Evolutionary conservation across 2,329 filamentous ascomycete genomes (phyloP).

Genomic region (Aureobasidium sp.): DNA sequence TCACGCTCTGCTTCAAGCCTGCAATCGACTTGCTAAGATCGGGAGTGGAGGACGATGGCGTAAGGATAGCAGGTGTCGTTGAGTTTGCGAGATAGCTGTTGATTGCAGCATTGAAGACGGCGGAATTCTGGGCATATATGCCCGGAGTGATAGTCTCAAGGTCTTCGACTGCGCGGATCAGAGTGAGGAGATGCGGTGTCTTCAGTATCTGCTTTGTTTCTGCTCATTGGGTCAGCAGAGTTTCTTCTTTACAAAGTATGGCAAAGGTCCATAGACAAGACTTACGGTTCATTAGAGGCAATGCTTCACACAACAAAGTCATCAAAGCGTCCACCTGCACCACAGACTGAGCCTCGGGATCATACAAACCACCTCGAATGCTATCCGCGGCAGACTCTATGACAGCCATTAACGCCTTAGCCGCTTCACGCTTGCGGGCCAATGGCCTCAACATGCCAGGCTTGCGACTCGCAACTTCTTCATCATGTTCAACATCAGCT

Average conservation of each 20-base stretch:
- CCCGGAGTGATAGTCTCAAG: slow-evolving; percentile 65
- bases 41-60: slow-evolving; percentile 9
- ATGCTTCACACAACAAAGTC: slow-evolving; percentile 72
- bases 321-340: slow-evolving; percentile 83
- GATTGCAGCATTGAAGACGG: slow-evolving; percentile 69
- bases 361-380: slow-evolving; percentile 83
- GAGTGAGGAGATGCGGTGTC: slow-evolving; percentile 62
- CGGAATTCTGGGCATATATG: slow-evolving; percentile 66
- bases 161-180: slow-evolving; percentile 73
- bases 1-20: slow-evolving; percentile 27
- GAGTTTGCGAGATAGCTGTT: slow-evolving; percentile 48
- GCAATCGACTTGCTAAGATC: slow-evolving; percentile 18
- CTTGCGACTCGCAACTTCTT: slow-evolving; percentile 21
- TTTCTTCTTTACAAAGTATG: slow-evolving; percentile 11
- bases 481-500: slow-evolving; percentile 2
- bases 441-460: slow-evolving; percentile 39
- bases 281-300: slow-evolving; percentile 62
- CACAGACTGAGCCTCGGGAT: slow-evolving; percentile 69
- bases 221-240: slow-evolving; percentile 9
- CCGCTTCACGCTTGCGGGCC: slow-evolving; percentile 60
- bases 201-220: slow-evolving; percentile 48
- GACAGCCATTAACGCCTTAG: slow-evolving; percentile 68
- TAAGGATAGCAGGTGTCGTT: slow-evolving; percentile 23
- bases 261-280: slow-evolving; percentile 12
- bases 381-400: slow-evolving; percentile 81